Percentiles rank a stretch among this genome's conserved stretches.
phyloP scores from a whole-genome alignment of 345 rosid species.

The Lumnitzera littorea region DNA sequence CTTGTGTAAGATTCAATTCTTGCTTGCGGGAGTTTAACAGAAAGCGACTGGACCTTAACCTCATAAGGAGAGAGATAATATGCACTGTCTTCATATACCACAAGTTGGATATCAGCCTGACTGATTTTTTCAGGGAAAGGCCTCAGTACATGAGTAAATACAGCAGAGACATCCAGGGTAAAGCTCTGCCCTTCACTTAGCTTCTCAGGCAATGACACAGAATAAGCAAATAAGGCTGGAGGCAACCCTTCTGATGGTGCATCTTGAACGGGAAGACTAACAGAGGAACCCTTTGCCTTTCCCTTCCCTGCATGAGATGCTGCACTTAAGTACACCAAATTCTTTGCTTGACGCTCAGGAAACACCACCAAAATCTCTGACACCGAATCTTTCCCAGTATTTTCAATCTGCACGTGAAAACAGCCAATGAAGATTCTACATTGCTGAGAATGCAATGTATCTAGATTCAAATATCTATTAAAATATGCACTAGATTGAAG shows the following conservation, averaged over 20 bases:
- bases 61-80: constrained; percentile 69
- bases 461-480: too few relatives aligned
- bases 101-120: constrained; percentile 86
- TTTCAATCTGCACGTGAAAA: constrained; percentile 46
- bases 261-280: constrained; percentile 36
- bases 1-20: constrained; percentile 78
- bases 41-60: constrained; percentile 65
- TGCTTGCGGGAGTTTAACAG: constrained; percentile 58
- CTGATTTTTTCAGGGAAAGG: constrained; percentile 84
- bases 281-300: constrained; percentile 37
- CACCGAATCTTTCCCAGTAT: constrained; percentile 53
- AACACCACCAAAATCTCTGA: constrained; percentile 64
- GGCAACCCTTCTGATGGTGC: constrained; percentile 48
- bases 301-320: constrained; percentile 55
- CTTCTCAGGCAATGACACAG: constrained; percentile 54
- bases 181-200: constrained; percentile 53
- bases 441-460: too few relatives aligned
- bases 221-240: constrained; percentile 43
- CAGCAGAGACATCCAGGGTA: constrained; percentile 53
- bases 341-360: constrained; percentile 59
- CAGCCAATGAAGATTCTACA: background rate
- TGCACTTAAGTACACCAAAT: constrained; percentile 63
- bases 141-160: constrained; percentile 48
- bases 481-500: too few relatives aligned
- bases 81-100: constrained; percentile 70